A percentile compares a stretch with the other conserved stretches of the same genome.
phyloP scores from a whole-genome alignment of 805 yeast species.

The Wickerhamomyces chambardii region DNA sequence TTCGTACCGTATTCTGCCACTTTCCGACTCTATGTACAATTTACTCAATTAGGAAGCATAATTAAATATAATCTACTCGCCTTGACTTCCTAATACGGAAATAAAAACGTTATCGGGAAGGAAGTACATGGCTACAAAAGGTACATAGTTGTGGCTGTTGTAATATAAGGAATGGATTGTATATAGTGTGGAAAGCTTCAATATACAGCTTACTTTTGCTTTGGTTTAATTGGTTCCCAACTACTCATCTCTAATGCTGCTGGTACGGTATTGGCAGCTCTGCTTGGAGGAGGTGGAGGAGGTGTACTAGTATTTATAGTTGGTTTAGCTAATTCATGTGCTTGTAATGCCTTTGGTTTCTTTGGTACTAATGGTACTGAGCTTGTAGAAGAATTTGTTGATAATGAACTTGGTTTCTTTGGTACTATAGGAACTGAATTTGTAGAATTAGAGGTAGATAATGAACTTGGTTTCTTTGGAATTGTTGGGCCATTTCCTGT shows the following conservation, averaged over 20 bases:
- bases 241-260: slow-evolving; percentile 6
- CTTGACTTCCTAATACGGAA: no score
- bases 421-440: slow-evolving; percentile 9
- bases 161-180: no score
- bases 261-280: slow-evolving; percentile 1
- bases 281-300: slow-evolving; percentile 10
- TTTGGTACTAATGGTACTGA: slow-evolving; percentile 4
- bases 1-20: no score
- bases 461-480: slow-evolving; percentile 11
- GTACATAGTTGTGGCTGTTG: no score
- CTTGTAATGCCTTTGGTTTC: slow-evolving; percentile 5
- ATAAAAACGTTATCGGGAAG: no score
- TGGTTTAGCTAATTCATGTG: neutral
- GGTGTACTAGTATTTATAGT: slow-evolving; percentile 2
- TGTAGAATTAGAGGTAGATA: slow-evolving; percentile 7
- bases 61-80: no score
- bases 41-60: no score
- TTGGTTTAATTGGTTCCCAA: slow-evolving; percentile 13
- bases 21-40: no score
- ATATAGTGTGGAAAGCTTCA: no score
- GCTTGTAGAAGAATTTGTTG: neutral
- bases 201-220: no score
- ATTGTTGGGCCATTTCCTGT: no score
- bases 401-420: slow-evolving; percentile 4
- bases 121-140: no score